Evolutionary conservation across 2,329 filamentous ascomycete species (phyloP), one percentile per base, ranked within the genome.

Genomic region (Penicillium sp.): DNA sequence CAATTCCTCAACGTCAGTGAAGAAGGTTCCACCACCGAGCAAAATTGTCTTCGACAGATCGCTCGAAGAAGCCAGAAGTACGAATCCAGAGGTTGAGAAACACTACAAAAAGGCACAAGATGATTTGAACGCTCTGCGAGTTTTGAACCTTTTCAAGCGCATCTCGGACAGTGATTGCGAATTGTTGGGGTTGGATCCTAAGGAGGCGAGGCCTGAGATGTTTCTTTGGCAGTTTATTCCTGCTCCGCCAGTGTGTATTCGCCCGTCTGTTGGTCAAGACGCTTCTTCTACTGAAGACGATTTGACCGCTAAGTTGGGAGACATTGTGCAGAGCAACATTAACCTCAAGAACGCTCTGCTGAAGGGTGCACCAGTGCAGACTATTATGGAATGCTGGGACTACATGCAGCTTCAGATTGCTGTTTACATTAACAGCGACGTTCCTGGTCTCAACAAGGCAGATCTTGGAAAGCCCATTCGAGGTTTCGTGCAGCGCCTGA

Each of bases 321-420:
- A 99, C 74, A 98, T 99, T 67, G 90, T 97, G 9, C 92, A 96
- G 71, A 92, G 96, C 66, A 97, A 93, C 73, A 90, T 91, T 58
- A 87, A 96, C 69, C 92, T 99, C 65, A 89, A 91, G 54, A 90
- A 91, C 23, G 92, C 92, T 0, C 78, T 98, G 17, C 85, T 90
- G 64, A 93, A 92, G 68, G 94, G 94, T 9, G 91, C 93, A 15
- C 88, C 92, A 0, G 85, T 99, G 2, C 87, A 91, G 67, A 96
- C 92, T 0, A 91, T 98, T 60, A 96, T 98, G 89, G 95, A 99
- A 75, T 93, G 97, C 70, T 99, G 95, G 95, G 95, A 99, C 73
- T 98, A 94, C 71, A 82, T 99, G 64, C 94, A 98, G 73, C 85
- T 97, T 8, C 93, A 98, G 72, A 91, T 98, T 63, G 95, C 94